phyloP scores from a whole-genome alignment of 2,329 filamentous ascomycete genomes.

The Xylaria multiplex region DNA sequence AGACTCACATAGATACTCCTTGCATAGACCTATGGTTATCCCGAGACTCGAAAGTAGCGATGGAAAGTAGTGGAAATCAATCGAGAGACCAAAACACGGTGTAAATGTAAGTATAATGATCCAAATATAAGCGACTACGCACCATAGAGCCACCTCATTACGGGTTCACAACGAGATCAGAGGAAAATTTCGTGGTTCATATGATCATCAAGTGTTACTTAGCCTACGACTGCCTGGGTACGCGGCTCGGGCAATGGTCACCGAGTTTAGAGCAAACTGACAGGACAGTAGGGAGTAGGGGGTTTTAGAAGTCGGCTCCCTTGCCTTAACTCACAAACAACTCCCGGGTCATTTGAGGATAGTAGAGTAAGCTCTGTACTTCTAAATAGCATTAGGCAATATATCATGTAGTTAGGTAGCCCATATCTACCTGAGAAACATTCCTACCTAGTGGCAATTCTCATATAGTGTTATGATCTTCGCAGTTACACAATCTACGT shows the following conservation, averaged over 20 bases:
- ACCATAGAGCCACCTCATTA: not conserved
- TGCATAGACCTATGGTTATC: not conserved
- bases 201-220: not conserved
- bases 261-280: not conserved
- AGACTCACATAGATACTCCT: not conserved
- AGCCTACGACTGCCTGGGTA: too few species aligned
- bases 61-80: not conserved
- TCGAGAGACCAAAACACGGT: not conserved
- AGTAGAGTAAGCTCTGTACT: not conserved
- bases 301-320: not conserved
- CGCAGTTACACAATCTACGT: too few species aligned
- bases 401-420: too few species aligned
- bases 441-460: too few species aligned
- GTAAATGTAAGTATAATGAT: too few species aligned
- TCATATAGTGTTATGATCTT: too few species aligned
- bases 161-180: not conserved
- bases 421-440: too few species aligned
- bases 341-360: not conserved
- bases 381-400: too few species aligned
- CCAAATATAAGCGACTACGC: too few species aligned
- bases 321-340: not conserved
- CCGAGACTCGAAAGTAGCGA: too few species aligned
- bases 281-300: not conserved
- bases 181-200: not conserved
- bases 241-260: too few species aligned